phyloP scores from a whole-genome alignment of 805 yeast genomes.

The Wickerhamiella lipophila region DNA sequence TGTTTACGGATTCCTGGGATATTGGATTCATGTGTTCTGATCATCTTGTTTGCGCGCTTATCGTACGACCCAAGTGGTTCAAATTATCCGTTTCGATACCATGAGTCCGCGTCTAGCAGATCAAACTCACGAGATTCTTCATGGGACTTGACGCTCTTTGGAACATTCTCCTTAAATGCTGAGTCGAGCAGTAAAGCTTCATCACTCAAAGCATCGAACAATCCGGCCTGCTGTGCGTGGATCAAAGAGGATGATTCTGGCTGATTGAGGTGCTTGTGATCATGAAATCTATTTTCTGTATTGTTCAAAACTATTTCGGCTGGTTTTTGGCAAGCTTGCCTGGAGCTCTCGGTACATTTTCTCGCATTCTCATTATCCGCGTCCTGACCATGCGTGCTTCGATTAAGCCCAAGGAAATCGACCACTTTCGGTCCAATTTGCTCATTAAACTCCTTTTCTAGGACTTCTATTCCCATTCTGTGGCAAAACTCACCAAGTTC shows the following conservation, averaged over 20 bases:
- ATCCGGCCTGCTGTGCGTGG: not conserved
- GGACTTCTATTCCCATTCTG: not conserved
- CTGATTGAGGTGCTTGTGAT: not conserved
- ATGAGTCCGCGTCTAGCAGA: constrained; percentile 8
- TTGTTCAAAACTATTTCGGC: not conserved
- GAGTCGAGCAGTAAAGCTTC: constrained; percentile 1
- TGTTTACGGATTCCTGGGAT: too few species aligned
- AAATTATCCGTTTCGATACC: not conserved
- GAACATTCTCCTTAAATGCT: not conserved
- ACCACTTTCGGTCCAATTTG: not conserved
- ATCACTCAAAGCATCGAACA: constrained; percentile 4
- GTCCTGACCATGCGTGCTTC: too few species aligned
- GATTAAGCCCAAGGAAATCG: not conserved
- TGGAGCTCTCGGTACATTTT: too few species aligned
- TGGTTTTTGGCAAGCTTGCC: too few species aligned
- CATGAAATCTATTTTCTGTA: not conserved
- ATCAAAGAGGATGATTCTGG: not conserved
- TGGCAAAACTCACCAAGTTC: not conserved
- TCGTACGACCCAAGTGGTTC: not conserved
- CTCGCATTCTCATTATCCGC: too few species aligned
- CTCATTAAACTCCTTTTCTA: not conserved
- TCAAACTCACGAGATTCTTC: not conserved
- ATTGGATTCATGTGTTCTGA: too few species aligned
- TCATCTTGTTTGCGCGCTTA: too few species aligned
- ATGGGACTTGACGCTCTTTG: not conserved